A percentile compares a stretch with the other conserved stretches of the same genome.
Conservation (phyloP, 1,139 yeast species). For the Groenewaldozyma sp. region DNA sequence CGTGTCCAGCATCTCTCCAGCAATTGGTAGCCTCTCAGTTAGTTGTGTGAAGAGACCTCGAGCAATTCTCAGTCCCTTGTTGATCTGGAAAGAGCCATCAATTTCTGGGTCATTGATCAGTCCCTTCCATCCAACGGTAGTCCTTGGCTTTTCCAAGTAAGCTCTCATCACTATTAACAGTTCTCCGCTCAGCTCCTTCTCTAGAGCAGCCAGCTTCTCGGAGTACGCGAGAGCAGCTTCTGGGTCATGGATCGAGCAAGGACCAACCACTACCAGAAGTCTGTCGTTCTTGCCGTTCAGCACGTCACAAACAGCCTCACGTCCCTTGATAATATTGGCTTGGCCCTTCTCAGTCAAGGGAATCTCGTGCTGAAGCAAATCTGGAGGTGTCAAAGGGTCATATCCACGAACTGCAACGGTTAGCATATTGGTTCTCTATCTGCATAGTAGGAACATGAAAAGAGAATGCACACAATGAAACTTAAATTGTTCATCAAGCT, state of each 20-base stretch:
- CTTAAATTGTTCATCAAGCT: not conserved
- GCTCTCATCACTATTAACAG: slow-evolving; percentile 92
- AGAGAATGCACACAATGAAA: not conserved
- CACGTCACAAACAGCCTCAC: slow-evolving; percentile 66
- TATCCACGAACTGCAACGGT: slow-evolving; percentile 59
- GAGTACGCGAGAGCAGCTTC: slow-evolving; percentile 88
- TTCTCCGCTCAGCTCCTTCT: slow-evolving; percentile 61
- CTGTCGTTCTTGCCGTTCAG: slow-evolving; percentile 74
- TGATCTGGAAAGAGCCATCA: slow-evolving; percentile 87
- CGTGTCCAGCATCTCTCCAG: slow-evolving; percentile 96
- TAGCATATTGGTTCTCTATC: not conserved
- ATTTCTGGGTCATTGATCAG: slow-evolving; percentile 95
- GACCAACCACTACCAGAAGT: slow-evolving; percentile 80
- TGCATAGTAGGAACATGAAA: not conserved
- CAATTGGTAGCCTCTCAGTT: slow-evolving; percentile 80
- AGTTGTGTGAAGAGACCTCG: slow-evolving; percentile 79
- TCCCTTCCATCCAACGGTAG: slow-evolving; percentile 99
- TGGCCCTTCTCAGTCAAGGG: slow-evolving; percentile 58
- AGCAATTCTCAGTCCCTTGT: slow-evolving; percentile 84
- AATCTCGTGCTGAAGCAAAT: slow-evolving; percentile 79
- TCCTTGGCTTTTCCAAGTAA: slow-evolving; percentile 94
- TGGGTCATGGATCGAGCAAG: slow-evolving; percentile 95
- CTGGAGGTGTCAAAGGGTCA: slow-evolving; percentile 93
- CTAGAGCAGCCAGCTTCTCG: slow-evolving; percentile 46
- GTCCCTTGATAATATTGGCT: slow-evolving; percentile 58